A percentile compares a stretch with the other conserved stretches of the same genome.
phyloP scores from a whole-genome alignment of 257 asterid genomes.

The Plantago major region DNA sequence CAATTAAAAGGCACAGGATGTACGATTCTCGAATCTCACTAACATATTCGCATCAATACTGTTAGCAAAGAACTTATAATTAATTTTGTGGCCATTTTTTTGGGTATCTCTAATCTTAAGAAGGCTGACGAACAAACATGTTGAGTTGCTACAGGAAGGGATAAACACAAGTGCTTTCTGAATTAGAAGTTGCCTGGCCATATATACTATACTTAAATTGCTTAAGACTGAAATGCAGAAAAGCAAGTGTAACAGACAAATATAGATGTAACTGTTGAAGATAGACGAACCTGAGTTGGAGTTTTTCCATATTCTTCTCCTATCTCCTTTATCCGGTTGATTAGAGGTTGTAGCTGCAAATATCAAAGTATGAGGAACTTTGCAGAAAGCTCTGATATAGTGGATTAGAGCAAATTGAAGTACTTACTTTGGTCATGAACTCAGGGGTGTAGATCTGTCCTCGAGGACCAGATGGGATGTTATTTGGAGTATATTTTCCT shows the following conservation, averaged over 20 bases:
- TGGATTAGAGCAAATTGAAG: background rate
- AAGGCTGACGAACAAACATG: too few species aligned
- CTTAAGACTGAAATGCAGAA: background rate
- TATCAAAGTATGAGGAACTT: constrained; percentile 12
- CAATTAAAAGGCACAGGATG: too few species aligned
- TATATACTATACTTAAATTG: too few species aligned
- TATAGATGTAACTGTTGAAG: constrained; percentile 7
- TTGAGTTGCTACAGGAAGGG: too few species aligned
- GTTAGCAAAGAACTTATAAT: too few species aligned
- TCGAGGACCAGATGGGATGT: constrained; percentile 86
- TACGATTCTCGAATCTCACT: too few species aligned
- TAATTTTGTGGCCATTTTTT: too few species aligned
- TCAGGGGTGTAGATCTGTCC: constrained; percentile 79
- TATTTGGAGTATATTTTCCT: constrained; percentile 76
- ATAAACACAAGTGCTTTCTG: too few species aligned
- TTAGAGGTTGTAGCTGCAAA: constrained; percentile 80
- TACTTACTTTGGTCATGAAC: constrained; percentile 56
- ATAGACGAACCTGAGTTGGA: constrained; percentile 64
- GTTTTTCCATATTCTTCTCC: constrained; percentile 68
- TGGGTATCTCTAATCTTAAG: too few species aligned
- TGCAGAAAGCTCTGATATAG: background rate
- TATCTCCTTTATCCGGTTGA: constrained; percentile 66
- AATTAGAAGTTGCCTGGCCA: too few species aligned
- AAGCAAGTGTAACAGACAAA: constrained; percentile 1
- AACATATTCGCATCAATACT: too few species aligned